These are phyloP conservation scores for Penicillium egyptiacum DNA, from an alignment of 495 filamentous ascomycete genomes.

Conservation along the genomic window DNA sequence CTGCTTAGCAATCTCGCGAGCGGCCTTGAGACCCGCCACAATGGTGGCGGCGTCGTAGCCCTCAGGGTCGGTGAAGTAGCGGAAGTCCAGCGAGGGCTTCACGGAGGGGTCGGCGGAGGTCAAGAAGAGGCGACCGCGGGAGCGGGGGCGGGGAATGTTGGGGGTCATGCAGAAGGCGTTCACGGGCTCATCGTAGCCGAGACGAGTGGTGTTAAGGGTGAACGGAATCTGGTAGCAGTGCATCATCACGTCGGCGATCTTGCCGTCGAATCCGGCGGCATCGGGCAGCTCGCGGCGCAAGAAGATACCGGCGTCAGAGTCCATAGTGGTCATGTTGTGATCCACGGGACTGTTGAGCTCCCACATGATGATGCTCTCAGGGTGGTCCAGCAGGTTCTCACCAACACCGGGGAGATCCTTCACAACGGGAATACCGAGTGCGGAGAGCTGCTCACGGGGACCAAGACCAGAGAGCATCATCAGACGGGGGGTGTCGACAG, in stretches of 20 bases:
- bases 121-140: conserved; percentile 69
- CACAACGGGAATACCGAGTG: conserved; percentile 65
- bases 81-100: conserved; percentile 82
- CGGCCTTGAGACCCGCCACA: conserved; percentile 72
- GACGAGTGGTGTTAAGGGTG: conserved; percentile 66
- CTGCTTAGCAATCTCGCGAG: conserved; percentile 67
- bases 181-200: conserved; percentile 70
- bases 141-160: conserved; percentile 82
- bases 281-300: conserved; percentile 66
- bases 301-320: conserved; percentile 83
- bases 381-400: conserved; percentile 76
- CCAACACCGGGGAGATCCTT: conserved; percentile 76
- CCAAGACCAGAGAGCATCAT: conserved; percentile 79
- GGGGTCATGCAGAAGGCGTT: conserved; percentile 91
- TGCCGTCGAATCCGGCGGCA: conserved; percentile 63
- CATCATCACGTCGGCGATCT: conserved; percentile 82
- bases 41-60: conserved; percentile 81
- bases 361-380: conserved; percentile 80
- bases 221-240: conserved; percentile 90
- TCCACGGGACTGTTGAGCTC: conserved; percentile 76
- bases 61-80: conserved; percentile 82
- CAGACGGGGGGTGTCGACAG: conserved; percentile 72
- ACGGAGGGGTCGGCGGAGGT: conserved; percentile 67
- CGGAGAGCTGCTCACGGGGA: conserved; percentile 59
- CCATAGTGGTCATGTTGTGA: conserved; percentile 77